These are phyloP conservation scores for Manihot esculenta DNA, from an alignment of 441 rosid genomes.

Conservation along the genomic window DNA sequence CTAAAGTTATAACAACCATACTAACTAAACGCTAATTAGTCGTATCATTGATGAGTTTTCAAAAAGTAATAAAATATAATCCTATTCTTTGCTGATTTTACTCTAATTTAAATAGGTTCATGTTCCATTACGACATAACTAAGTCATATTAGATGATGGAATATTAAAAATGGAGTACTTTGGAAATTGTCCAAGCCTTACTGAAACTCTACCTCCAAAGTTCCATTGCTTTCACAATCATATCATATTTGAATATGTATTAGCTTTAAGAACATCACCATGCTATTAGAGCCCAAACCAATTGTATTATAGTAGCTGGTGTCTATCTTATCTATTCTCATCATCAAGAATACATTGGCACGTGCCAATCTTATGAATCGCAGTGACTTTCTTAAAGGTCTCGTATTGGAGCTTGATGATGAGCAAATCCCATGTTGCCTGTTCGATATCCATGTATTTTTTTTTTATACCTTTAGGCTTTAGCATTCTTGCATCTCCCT, in stretches of 20 bases:
- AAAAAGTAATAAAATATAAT: too few species aligned
- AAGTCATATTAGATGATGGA: constrained; percentile 18
- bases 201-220: constrained; percentile 31
- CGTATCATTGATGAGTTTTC: too few species aligned
- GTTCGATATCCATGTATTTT: constrained; percentile 13
- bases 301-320: too few species aligned
- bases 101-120: too few species aligned
- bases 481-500: background rate
- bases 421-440: constrained; percentile 22
- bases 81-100: too few species aligned
- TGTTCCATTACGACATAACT: too few species aligned
- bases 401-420: constrained; percentile 8
- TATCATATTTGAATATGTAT: constrained; percentile 28
- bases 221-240: background rate
- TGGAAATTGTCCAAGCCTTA: constrained; percentile 28
- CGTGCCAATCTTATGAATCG: constrained; percentile 23
- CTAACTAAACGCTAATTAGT: too few species aligned
- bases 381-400: background rate
- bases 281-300: background rate
- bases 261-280: background rate
- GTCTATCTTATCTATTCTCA: background rate
- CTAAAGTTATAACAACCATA: too few species aligned
- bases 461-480: too few species aligned
- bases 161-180: constrained; percentile 29
- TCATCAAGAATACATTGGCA: constrained; percentile 19